Evolutionary conservation across 495 filamentous ascomycete genomes (phyloP).

Genomic region (Penicillium taxi): DNA sequence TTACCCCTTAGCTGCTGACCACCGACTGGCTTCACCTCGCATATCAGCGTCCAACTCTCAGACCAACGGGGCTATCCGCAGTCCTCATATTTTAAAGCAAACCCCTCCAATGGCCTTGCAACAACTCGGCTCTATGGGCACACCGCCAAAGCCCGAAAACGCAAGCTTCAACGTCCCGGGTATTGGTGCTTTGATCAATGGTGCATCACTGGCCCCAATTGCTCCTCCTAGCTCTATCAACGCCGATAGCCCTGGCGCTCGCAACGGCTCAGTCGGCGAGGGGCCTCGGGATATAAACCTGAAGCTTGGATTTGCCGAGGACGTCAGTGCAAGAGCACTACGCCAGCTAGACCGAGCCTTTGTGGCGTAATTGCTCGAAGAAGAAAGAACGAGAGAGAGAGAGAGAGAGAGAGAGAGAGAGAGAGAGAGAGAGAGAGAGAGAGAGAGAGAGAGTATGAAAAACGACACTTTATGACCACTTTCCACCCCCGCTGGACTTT

Average conservation of each 20-base stretch:
- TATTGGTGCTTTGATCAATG: slow-evolving; percentile 46
- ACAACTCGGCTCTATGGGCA: slow-evolving; percentile 14
- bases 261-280: no score
- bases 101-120: slow-evolving; percentile 18
- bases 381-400: no score
- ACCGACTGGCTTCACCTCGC: slow-evolving; percentile 34
- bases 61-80: slow-evolving; percentile 20
- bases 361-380: slow-evolving; percentile 18
- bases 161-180: slow-evolving; percentile 40
- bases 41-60: slow-evolving; percentile 21
- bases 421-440: no score
- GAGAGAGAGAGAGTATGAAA: no score
- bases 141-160: slow-evolving; percentile 19
- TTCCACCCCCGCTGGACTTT: no score
- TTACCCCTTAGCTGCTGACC: slow-evolving; percentile 24
- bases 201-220: slow-evolving; percentile 34
- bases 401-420: no score
- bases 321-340: slow-evolving; percentile 56
- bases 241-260: slow-evolving; percentile 5
- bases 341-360: slow-evolving; percentile 54
- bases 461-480: no score
- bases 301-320: slow-evolving; percentile 58
- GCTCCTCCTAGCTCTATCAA: slow-evolving; percentile 9
- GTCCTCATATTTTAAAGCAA: slow-evolving; percentile 28
- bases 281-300: slow-evolving; percentile 56